phyloP scores from a whole-genome alignment of 1,139 yeast genomes.

The Scheffersomyces illinoinensis region DNA sequence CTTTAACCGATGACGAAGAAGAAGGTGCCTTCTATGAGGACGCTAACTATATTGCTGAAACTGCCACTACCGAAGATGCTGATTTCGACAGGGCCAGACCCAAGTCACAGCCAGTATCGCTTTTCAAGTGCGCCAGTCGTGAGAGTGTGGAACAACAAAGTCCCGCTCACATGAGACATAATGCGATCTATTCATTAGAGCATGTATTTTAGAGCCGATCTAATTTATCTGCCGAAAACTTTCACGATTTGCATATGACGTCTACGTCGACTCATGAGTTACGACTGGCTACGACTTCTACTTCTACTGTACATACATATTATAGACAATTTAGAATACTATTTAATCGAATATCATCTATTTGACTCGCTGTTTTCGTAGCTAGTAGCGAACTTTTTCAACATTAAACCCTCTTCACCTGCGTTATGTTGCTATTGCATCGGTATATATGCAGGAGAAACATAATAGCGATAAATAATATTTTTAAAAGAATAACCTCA shows the following conservation, averaged over 20 bases:
- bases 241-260: neutral
- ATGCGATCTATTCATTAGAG: conserved; percentile 24
- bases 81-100: neutral
- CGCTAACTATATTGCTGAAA: neutral
- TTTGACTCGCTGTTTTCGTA: neutral
- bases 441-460: neutral
- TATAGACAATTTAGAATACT: neutral
- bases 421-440: neutral
- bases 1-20: conserved; percentile 29
- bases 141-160: conserved; percentile 1
- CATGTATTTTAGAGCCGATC: conserved; percentile 16
- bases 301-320: neutral
- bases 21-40: conserved; percentile 11
- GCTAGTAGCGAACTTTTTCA: neutral
- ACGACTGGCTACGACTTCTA: neutral
- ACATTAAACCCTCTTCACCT: neutral
- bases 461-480: neutral
- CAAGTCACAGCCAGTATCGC: neutral
- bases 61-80: neutral
- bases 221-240: neutral
- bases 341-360: neutral
- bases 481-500: neutral
- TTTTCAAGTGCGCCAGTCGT: neutral
- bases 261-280: neutral
- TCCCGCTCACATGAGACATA: conserved; percentile 18